These are phyloP conservation scores for Catharanthus roseus DNA, from an alignment of 257 asterid species.

Conservation along the genomic window DNA sequence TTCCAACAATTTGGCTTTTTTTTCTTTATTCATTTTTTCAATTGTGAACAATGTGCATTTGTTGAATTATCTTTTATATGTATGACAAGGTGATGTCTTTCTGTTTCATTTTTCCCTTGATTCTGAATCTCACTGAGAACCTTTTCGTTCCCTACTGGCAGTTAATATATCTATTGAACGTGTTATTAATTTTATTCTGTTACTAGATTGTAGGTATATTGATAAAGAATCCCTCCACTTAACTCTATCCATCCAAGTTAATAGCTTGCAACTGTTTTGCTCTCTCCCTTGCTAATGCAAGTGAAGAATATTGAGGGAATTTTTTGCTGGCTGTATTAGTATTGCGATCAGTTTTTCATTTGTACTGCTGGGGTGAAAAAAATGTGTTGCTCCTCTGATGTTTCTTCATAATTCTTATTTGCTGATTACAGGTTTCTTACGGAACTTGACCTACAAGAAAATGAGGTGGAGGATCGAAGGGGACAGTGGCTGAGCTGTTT, in stretches of 20 bases:
- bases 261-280: background rate
- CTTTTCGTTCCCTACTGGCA: background rate
- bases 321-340: too few species aligned
- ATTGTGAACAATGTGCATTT: background rate
- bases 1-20: background rate
- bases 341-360: background rate
- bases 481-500: slow-evolving; percentile 89
- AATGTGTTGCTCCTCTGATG: background rate
- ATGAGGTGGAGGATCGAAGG: slow-evolving; percentile 66
- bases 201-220: background rate
- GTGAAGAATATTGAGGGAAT: too few species aligned
- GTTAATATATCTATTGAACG: background rate
- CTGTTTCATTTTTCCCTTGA: background rate
- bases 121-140: background rate
- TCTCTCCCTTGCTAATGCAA: background rate
- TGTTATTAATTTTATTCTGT: background rate
- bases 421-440: slow-evolving; percentile 47
- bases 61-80: background rate
- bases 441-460: slow-evolving; percentile 84
- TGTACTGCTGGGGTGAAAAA: background rate
- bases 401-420: background rate
- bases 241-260: background rate
- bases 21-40: background rate
- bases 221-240: background rate
- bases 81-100: background rate